These are phyloP conservation scores for Reutealis trisperma DNA, from an alignment of 345 rosid species.

Conservation along the genomic window DNA sequence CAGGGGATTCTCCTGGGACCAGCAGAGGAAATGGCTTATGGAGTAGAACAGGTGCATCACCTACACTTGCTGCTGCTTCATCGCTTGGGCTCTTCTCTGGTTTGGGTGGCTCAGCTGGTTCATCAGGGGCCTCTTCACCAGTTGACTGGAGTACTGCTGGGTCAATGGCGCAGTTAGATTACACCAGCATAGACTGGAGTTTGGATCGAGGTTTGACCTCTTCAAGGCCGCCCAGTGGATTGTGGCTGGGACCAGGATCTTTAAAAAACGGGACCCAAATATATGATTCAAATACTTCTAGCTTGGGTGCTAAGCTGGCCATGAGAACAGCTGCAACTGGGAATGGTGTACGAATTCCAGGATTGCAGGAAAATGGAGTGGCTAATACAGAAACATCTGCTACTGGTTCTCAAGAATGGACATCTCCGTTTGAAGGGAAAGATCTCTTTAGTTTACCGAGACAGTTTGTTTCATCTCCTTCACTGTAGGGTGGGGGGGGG, in stretches of 20 bases:
- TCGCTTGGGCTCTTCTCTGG: conserved; percentile 81
- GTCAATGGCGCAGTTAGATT: conserved; percentile 55
- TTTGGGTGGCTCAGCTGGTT: conserved; percentile 47
- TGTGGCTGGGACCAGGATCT: conserved; percentile 44
- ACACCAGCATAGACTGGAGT: conserved; percentile 79
- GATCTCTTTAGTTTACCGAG: conserved; percentile 91
- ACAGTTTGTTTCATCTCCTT: conserved; percentile 77
- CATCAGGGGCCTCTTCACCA: conserved; percentile 63
- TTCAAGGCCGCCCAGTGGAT: conserved; percentile 38
- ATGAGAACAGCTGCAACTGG: conserved; percentile 43
- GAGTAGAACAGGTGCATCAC: conserved; percentile 49
- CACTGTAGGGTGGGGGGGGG: conserved; percentile 53
- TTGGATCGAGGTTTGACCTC: conserved; percentile 53
- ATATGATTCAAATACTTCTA: conserved; percentile 42
- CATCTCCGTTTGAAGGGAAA: conserved; percentile 85
- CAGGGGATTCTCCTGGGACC: conserved; percentile 47
- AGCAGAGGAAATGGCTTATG: conserved; percentile 53
- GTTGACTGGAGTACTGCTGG: conserved; percentile 77
- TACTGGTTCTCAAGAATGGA: conserved; percentile 66
- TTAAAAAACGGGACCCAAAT: conserved; percentile 32
- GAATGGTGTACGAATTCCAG: conserved; percentile 39
- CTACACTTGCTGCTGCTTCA: conserved; percentile 69
- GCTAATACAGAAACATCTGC: conserved; percentile 42
- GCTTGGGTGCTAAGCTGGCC: conserved; percentile 40
- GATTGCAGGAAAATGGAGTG: conserved; percentile 46